Evolutionary conservation across 164 flowering plant species (phyloP).

Genomic region (Kalanchoe fedtschenkoi): DNA sequence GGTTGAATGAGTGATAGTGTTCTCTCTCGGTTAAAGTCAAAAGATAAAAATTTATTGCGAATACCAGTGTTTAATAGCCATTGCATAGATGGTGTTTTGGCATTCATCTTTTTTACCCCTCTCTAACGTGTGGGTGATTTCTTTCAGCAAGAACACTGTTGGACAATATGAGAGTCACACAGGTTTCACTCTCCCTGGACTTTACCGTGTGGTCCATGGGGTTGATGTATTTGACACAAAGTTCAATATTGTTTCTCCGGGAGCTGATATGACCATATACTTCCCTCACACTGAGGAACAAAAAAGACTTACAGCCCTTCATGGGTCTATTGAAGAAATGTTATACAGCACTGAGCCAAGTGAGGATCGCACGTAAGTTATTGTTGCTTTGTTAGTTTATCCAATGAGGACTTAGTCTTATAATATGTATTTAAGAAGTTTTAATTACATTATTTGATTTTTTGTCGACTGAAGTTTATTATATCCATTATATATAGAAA

Average conservation of each 20-base stretch:
- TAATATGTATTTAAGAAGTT: too few species aligned
- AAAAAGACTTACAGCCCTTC: constrained; percentile 71
- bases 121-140: constrained; percentile 1
- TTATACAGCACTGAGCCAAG: constrained; percentile 67
- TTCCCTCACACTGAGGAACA: constrained; percentile 60
- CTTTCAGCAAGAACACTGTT: constrained; percentile 68
- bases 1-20: neutral
- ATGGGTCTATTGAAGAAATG: constrained; percentile 60
- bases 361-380: constrained; percentile 65
- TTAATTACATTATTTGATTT: neutral
- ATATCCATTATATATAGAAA: neutral
- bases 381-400: neutral
- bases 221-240: constrained; percentile 97
- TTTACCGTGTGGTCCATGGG: constrained; percentile 90
- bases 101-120: neutral
- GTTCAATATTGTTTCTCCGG: constrained; percentile 97
- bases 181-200: constrained; percentile 86
- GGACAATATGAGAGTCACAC: constrained; percentile 95
- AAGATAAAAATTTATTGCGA: neutral
- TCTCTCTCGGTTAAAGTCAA: neutral
- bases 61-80: neutral
- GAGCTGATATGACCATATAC: constrained; percentile 82
- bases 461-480: neutral
- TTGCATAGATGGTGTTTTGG: neutral
- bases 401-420: neutral